Evolutionary conservation across 352 stramenopile genomes (phyloP), one percentile per base, ranked within the genome.

Genomic region (Globisporangium nunn): DNA sequence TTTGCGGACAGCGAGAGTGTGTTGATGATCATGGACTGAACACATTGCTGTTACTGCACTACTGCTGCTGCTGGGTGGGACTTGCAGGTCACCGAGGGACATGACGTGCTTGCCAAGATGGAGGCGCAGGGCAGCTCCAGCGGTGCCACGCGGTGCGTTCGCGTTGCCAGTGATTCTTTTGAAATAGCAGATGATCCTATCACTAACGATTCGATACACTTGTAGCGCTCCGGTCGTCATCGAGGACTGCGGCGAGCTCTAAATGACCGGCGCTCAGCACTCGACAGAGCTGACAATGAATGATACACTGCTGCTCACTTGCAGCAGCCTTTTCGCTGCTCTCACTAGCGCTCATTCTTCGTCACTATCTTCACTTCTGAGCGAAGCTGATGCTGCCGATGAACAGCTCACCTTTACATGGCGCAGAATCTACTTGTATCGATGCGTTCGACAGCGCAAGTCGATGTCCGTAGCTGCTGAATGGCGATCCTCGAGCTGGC

Each of bases 21-120:
- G 41, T 2, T 46, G 41, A 23, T 23, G 23, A 23, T 23, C 23
- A 23, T 23, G 23, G 23, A 23, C 23, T 23, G 23, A 23, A 23
- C 23, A 1, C 23, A 23, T 23, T 47, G 2, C 17, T 29, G 41
- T n/a, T 11, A 47, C 2, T 2, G 17, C 17, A 2, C n/a, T n/a
- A 7, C 17, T 29, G 15, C 4, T 2, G 48, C 48, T 52, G 2
- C 12, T 50, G 14, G 23, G 10, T 47, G 12, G 11, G 18, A 52
- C n/a, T 56, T 15, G 33, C 15, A 83, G 52, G 63, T 93, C 37
- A 81, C 94, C 18, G 93, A 99, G 54, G 97, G 96, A 39, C 75
- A 98, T 56, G 96, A 99, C 56, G 87, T 99, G 66, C 89, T 99
- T 6, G 86, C 98, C 64, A 80, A 73, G 54, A 98, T 99, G 68